Evolutionary conservation across 805 yeast genomes (phyloP), one percentile per base, ranked within the genome.

Genomic region (Middelhovenomyces tepae): DNA sequence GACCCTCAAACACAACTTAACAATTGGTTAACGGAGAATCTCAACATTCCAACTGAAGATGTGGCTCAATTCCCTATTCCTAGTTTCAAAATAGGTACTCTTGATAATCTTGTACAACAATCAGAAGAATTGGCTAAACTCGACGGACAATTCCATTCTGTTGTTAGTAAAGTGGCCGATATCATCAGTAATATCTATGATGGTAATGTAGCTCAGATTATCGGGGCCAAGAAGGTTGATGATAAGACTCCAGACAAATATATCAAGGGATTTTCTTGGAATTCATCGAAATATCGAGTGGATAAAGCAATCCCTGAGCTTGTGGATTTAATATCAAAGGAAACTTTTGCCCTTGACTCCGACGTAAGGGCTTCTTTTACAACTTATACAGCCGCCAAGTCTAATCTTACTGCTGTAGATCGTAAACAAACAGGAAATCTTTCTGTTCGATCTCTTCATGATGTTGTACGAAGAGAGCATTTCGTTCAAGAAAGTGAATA

Each of bases 401-500:
- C 93, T 27, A 82, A 78, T 53, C 67, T 86, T 40, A 69, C 77
- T 31, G 86, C 95, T 8, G 89, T 94, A 7, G 94, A 89, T 58
- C 75, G 96, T 51, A 87, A 87, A 61, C 81, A 80, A 57, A 79
- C 83, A 23, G 99, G 99, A 38, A 95, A 91, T 56, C 68, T 91
- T 44, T 78, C 95, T 3, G 87, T 89, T 36, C 78, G 83, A 56
- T 82, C 95, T 3, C 66, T 91, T 40, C 96, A 89, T 54, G 91
- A 84, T 50, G 71, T 89, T 36, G 95, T 91, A 32, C 71, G 72
- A 33, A 79, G 85, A 7, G 75, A 75, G 33, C 85, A 91, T 50
- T 83, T 91, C 55, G 87, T 91, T 10, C 64, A 81, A 44, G 73
- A 75, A 47, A 81, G 94, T 4, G 97, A 89, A 42, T 83, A 87